Evolutionary conservation across 2,329 filamentous ascomycete genomes (phyloP).

Genomic region (Cadophora sp.): DNA sequence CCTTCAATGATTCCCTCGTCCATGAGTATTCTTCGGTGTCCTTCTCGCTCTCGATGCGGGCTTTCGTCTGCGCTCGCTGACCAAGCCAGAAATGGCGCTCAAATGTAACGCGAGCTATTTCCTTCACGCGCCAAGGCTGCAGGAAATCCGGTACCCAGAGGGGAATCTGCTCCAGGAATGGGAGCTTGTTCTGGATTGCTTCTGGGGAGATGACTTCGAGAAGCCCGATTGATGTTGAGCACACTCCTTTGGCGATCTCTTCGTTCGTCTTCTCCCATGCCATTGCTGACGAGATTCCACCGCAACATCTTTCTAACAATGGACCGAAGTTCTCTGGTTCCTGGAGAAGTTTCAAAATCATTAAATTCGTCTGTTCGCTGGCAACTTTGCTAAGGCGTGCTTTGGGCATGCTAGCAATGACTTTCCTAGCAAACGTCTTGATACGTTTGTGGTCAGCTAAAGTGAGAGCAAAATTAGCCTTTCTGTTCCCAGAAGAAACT

Average conservation of each 20-base stretch:
- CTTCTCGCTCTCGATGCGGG: conserved; percentile 6
- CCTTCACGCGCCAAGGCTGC: conserved; percentile 26
- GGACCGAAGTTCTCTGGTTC: conserved; percentile 16
- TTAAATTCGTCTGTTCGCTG: conserved; percentile 35
- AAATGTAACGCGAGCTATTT: conserved; percentile 12
- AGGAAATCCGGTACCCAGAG: conserved; percentile 26
- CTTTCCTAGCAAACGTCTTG: conserved; percentile 25
- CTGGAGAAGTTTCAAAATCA: conserved; percentile 27
- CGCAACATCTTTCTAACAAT: conserved; percentile 24
- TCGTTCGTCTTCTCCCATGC: conserved; percentile 26
- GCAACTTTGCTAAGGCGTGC: conserved; percentile 11
- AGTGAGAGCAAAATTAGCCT: neutral
- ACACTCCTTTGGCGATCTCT: conserved; percentile 23
- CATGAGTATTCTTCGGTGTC: neutral
- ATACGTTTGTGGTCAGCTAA: conserved; percentile 26
- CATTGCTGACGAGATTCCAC: conserved; percentile 17
- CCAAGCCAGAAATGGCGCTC: conserved; percentile 31
- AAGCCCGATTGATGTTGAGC: conserved; percentile 21
- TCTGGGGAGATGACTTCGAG: conserved; percentile 22
- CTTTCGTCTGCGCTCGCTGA: conserved; percentile 3
- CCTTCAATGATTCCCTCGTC: conserved; percentile 18
- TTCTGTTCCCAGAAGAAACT: neutral
- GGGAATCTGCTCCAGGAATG: conserved; percentile 23
- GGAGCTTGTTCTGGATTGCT: conserved; percentile 30
- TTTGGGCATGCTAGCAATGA: conserved; percentile 29